phyloP scores from a whole-genome alignment of 148 eudicot species.

The Spergularia bocconei region DNA sequence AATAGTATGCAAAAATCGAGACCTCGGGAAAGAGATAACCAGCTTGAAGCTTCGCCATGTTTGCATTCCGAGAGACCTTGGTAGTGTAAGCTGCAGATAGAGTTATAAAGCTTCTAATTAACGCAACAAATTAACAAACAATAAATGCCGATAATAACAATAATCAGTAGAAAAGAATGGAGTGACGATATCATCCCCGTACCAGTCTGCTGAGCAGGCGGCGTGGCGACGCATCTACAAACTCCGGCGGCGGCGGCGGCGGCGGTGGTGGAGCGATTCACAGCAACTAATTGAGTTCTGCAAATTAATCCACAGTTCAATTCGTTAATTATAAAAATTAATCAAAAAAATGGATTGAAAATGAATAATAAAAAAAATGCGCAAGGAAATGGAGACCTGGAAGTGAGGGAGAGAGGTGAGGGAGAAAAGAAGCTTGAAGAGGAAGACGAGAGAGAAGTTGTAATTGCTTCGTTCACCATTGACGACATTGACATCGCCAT shows the following conservation, averaged over 20 bases:
- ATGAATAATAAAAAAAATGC: neutral
- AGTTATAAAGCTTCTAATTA: neutral
- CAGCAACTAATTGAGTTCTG: conserved; percentile 28
- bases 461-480: too few species aligned
- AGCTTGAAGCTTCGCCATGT: conserved; percentile 86
- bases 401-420: too few species aligned
- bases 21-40: conserved; percentile 98
- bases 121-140: neutral
- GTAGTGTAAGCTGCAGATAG: conserved; percentile 60
- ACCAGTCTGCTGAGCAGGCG: conserved; percentile 31
- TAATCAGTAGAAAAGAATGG: neutral
- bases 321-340: neutral
- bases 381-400: neutral
- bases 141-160: too few species aligned
- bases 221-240: conserved; percentile 34
- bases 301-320: neutral
- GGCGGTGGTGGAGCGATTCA: conserved; percentile 10
- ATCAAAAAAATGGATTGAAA: neutral
- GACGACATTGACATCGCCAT: too few species aligned
- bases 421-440: too few species aligned
- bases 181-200: neutral
- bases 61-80: conserved; percentile 76
- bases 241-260: conserved; percentile 6
- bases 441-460: too few species aligned
- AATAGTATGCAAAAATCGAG: neutral